A percentile compares a stretch with the other conserved stretches of the same genome.
These are phyloP conservation scores for Lactarius psammicola DNA, from an alignment of 768 basidiomycete species.

Conservation along the genomic window DNA sequence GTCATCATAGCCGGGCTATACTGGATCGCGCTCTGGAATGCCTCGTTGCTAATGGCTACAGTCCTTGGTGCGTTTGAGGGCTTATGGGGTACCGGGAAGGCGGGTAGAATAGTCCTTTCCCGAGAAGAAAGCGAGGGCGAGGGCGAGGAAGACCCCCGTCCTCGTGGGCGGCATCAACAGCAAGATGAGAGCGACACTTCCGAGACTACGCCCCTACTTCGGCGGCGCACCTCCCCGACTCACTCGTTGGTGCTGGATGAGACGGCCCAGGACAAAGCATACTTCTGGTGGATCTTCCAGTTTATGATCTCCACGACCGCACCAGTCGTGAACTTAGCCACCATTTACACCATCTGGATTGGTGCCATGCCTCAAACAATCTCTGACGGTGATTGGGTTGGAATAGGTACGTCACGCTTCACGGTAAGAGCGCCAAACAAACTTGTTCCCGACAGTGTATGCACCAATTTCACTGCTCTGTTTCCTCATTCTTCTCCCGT, in stretches of 20 bases:
- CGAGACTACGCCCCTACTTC: slow-evolving; percentile 26
- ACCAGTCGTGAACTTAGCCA: slow-evolving; percentile 52
- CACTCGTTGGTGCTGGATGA: slow-evolving; percentile 10
- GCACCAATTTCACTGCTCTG: slow-evolving; percentile 44
- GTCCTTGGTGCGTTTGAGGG: slow-evolving; percentile 41
- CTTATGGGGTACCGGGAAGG: slow-evolving; percentile 29
- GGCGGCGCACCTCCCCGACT: neutral
- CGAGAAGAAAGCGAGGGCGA: slow-evolving; percentile 22
- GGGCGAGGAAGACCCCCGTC: neutral
- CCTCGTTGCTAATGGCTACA: slow-evolving; percentile 43
- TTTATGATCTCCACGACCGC: slow-evolving; percentile 53
- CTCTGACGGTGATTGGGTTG: slow-evolving; percentile 56
- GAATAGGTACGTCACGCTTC: slow-evolving; percentile 43
- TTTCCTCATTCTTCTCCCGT: slow-evolving; percentile 53
- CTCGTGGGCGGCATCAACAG: slow-evolving; percentile 1
- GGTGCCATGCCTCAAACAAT: slow-evolving; percentile 55
- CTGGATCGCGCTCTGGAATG: slow-evolving; percentile 56
- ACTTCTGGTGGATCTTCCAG: slow-evolving; percentile 60
- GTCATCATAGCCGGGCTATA: slow-evolving; percentile 53
- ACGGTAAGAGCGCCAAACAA: neutral
- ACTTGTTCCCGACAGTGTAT: slow-evolving; percentile 47
- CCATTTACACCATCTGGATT: slow-evolving; percentile 42
- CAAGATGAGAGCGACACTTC: slow-evolving; percentile 24
- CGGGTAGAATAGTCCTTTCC: slow-evolving; percentile 21
- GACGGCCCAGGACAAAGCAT: slow-evolving; percentile 30